Base-by-base conservation (phyloP, 192 early-diverging fungal genomes). In the Coemansia sp. region DNA sequence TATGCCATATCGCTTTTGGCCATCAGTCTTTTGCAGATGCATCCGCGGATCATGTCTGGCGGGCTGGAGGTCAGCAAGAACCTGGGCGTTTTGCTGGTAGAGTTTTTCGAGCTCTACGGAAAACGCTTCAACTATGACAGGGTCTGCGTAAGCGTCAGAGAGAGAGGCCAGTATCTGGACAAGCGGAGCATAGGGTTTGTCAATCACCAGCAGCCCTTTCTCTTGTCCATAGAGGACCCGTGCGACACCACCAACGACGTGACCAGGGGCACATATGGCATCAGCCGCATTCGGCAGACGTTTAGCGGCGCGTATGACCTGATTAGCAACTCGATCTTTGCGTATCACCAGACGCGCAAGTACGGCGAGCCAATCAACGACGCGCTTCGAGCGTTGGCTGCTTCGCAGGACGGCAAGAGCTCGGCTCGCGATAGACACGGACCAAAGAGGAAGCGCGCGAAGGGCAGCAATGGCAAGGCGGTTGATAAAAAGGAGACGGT, bases 71-170 rank as follows among this genome's bases (percentile, higher is more conserved):
- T 89, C 0, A 20, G 67, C 29, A 71, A 87, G 9, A 98, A 97
- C 72, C 64, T 98, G 20, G 96, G 94, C 22, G 83, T 92, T 6
- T 69, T 98, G n/a, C 60, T 98, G 27, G 78, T 95, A 8, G 96
- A 98, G 68, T 92, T 95, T 46, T 87, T 98, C 50, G 94, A 98
- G 65, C 82, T 95, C 5, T 98, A 94, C 64, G 96, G 96, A 14
- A 76, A 78, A 27, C 64, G 82, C 2, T 95, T 94, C 65, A 91
- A 90, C 67, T 89, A 86, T 55, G 65, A 69, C 29, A 65, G 61
- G 7, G 83, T 92, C 23, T 89, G 89, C 11, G 83, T 96, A 24
- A 69, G 80, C 22, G 78, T 91, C 5, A 67, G 59, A 4, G 74
- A 84, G 20, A 71, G 62, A 14, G 86, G 85, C 34, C 67, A 64